A percentile compares a stretch with the other conserved stretches of the same genome.
phyloP scores from a whole-genome alignment of 1,139 yeast species.

The Hansenula sp. region DNA sequence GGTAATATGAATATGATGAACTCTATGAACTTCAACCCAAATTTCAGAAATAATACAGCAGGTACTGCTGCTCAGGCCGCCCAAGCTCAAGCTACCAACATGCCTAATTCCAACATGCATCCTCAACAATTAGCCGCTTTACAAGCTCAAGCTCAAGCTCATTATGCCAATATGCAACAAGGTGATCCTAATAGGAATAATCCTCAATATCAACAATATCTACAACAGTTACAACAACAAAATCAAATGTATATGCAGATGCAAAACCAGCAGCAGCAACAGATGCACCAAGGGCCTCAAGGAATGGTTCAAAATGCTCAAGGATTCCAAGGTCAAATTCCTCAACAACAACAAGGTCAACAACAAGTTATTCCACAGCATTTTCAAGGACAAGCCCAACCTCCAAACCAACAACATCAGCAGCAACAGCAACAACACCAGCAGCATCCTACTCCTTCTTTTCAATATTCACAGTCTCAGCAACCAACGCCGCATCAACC shows the following conservation, averaged over 20 bases:
- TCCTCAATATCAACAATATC: slow-evolving; percentile 23
- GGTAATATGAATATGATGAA: background rate
- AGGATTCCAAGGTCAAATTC: slow-evolving; percentile 11
- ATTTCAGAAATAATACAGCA: slow-evolving; percentile 2
- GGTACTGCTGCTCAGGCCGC: background rate
- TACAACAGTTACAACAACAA: slow-evolving; percentile 2
- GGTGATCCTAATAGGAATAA: slow-evolving; percentile 13
- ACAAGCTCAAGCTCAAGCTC: slow-evolving; percentile 15
- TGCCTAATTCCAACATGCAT: slow-evolving; percentile 10
- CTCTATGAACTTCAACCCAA: slow-evolving; percentile 6
- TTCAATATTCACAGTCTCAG: slow-evolving; percentile 8
- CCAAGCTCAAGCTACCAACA: too few species aligned
- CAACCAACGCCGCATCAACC: slow-evolving; percentile 10
- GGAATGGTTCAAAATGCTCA: slow-evolving; percentile 3
- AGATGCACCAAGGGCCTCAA: slow-evolving; percentile 15
- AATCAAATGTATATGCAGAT: slow-evolving; percentile 1
- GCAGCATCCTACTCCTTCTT: slow-evolving; percentile 8
- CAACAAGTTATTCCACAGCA: slow-evolving; percentile 23
- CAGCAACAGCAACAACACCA: slow-evolving; percentile 11
- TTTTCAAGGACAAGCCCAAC: slow-evolving; percentile 20
- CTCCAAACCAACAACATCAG: slow-evolving; percentile 18
- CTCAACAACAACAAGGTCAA: slow-evolving; percentile 18
- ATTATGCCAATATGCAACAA: slow-evolving; percentile 13
- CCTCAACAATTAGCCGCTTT: slow-evolving; percentile 15
- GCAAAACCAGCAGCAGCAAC: slow-evolving; percentile 11